Conservation (phyloP, 1,284 basidiomycete species). For the Volvariella surrecta region DNA sequence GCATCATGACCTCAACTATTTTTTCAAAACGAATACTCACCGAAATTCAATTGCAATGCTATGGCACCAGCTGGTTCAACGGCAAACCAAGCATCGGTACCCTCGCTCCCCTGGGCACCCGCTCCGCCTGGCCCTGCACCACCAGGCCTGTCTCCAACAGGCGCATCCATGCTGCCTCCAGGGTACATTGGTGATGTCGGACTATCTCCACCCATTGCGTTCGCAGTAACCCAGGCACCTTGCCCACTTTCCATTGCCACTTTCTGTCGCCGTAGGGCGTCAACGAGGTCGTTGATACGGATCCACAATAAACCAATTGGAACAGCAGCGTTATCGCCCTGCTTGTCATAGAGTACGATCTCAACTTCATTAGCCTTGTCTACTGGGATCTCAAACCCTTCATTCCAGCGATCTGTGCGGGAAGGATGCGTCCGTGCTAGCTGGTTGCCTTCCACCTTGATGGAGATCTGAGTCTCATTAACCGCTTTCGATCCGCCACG, state of each 20-base stretch:
- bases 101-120: slow-evolving; percentile 41
- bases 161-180: slow-evolving; percentile 47
- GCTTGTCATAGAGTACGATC: slow-evolving; percentile 92
- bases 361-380: slow-evolving; percentile 99
- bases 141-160: slow-evolving; percentile 38
- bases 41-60: slow-evolving; percentile 79
- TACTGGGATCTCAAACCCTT: slow-evolving; percentile 93
- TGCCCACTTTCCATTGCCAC: slow-evolving; percentile 79
- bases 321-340: slow-evolving; percentile 70
- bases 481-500: slow-evolving; percentile 75
- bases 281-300: slow-evolving; percentile 90
- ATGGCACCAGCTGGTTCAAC: slow-evolving; percentile 98
- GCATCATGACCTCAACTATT: neutral
- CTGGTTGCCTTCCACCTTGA: slow-evolving; percentile 96
- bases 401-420: slow-evolving; percentile 94
- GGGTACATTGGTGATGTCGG: slow-evolving; percentile 27
- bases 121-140: slow-evolving; percentile 22
- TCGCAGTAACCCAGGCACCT: slow-evolving; percentile 91
- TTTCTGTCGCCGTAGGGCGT: slow-evolving; percentile 91
- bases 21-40: slow-evolving; percentile 38
- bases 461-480: slow-evolving; percentile 84
- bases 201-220: slow-evolving; percentile 64
- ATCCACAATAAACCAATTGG: slow-evolving; percentile 98
- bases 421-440: slow-evolving; percentile 89
- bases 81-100: slow-evolving; percentile 95